Conservation (phyloP, 2,329 filamentous ascomycete species). For the Aspergillus latus region DNA sequence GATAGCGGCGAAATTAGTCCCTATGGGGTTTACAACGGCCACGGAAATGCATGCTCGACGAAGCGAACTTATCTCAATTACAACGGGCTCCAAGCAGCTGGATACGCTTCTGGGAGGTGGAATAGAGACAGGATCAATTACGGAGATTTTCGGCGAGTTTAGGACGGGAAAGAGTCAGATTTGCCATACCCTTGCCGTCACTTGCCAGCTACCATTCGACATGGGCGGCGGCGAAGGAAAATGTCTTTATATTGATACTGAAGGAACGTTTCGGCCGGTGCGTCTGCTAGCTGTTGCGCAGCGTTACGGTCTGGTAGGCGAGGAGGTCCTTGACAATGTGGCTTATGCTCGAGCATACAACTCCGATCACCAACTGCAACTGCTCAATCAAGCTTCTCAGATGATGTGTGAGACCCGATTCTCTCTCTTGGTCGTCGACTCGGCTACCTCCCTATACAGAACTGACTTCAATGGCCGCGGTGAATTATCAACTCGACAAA, state of each 20-base stretch:
- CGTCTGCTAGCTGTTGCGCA: slow-evolving; percentile 89
- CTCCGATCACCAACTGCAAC: slow-evolving; percentile 92
- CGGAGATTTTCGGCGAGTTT: slow-evolving; percentile 97
- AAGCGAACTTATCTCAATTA: slow-evolving; percentile 96
- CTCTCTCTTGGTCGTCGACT: slow-evolving; percentile 92
- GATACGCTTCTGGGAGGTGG: slow-evolving; percentile 93
- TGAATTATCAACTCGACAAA: slow-evolving; percentile 88
- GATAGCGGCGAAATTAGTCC: slow-evolving; percentile 87
- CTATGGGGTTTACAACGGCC: slow-evolving; percentile 98
- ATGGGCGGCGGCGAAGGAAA: slow-evolving; percentile 99
- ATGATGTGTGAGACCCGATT: slow-evolving; percentile 99
- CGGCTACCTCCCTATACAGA: slow-evolving; percentile 89
- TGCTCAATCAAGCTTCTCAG: slow-evolving; percentile 88
- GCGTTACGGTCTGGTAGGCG: slow-evolving; percentile 88
- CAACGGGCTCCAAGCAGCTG: slow-evolving; percentile 94
- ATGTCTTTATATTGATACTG: slow-evolving; percentile 97
- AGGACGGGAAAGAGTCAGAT: slow-evolving; percentile 98
- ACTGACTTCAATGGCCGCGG: slow-evolving; percentile 97
- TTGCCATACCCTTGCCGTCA: slow-evolving; percentile 97
- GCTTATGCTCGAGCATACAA: slow-evolving; percentile 98
- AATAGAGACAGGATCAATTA: slow-evolving; percentile 95
- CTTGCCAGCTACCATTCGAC: slow-evolving; percentile 95
- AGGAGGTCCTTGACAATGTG: slow-evolving; percentile 97
- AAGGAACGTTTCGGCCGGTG: slow-evolving; percentile 94
- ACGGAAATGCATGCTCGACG: slow-evolving; percentile 98